Base-by-base conservation (phyloP, 495 filamentous ascomycete species). In the Penicillium turbatum region DNA sequence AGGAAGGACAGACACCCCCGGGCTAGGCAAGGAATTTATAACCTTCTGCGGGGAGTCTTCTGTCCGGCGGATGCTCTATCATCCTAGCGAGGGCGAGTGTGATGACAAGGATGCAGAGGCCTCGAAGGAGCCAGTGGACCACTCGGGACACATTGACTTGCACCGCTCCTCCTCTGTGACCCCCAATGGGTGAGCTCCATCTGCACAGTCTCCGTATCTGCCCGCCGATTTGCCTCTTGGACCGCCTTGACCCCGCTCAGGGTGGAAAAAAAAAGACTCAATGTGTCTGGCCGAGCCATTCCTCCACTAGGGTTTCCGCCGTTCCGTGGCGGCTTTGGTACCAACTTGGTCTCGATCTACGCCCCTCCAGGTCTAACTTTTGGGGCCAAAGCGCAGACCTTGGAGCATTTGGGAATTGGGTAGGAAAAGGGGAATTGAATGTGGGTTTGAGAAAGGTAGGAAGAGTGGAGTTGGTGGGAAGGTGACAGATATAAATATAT, bases 1-100 rank as follows among this genome's bases (percentile, higher is more conserved):
- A 78, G 67, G 61, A 42, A 70, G 54, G 38, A 63, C 29, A 40
- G 56, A 53, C 50, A 44, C 60, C 60, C 57, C 59, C 65, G 60
- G 74, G 77, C 68, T 63, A 77, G 57, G 65, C 71, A 60, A 59
- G 64, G 72, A 78, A 69, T 79, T 83, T 87, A 87, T 87, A 87
- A 68, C 70, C 80, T 66, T 82, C 66, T 36, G 50, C 76, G 75
- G 73, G 68, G 61, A 67, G 72, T 75, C 67, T 68, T 75, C 71
- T 60, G 47, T 72, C 71, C 75, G 69, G 65, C 64, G 66, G 69
- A 65, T 59, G 32, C 37, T 58, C 55, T 58, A 54, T 56, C 44
- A 54, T 55, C 40, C 50, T 58, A 37, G 54, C 54, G 61, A 53
- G 60, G 39, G 52, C 41, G 52, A 55, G 56, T 53, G 53, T 40